Percentiles rank a stretch among this genome's conserved stretches.
phyloP scores from a whole-genome alignment of 169 alveolate genomes.

The Eimeria acervulina region DNA sequence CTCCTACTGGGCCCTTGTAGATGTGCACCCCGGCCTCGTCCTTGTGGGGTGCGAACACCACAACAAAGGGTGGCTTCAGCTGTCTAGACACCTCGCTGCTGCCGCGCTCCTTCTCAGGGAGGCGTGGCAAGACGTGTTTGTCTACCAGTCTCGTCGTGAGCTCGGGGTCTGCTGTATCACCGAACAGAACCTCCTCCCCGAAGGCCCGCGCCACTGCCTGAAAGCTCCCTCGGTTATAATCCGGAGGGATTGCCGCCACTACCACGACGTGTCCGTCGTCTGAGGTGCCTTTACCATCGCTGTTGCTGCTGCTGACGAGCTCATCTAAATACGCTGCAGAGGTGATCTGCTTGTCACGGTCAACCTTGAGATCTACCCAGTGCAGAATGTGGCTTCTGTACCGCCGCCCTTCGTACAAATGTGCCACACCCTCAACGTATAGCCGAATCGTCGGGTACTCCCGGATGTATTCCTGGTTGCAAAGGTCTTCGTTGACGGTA shows the following conservation, averaged over 20 bases:
- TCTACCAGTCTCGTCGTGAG: conserved; percentile 28
- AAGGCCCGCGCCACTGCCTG: conserved; percentile 77
- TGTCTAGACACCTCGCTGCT: conserved; percentile 13
- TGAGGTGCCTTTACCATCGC: background rate
- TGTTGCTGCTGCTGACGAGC: conserved; percentile 43
- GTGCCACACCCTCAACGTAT: conserved; percentile 79
- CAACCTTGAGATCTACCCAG: conserved; percentile 89
- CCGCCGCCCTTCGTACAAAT: conserved; percentile 92
- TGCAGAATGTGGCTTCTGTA: conserved; percentile 90
- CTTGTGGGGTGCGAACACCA: conserved; percentile 54
- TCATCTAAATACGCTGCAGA: conserved; percentile 64
- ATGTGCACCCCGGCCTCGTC: conserved; percentile 69
- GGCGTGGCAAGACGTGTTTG: conserved; percentile 59
- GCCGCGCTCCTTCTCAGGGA: conserved; percentile 9
- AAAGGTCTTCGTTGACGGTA: conserved; percentile 76
- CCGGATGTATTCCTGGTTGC: conserved; percentile 71
- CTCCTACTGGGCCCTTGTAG: conserved; percentile 67
- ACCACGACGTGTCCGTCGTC: conserved; percentile 76
- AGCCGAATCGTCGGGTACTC: conserved; percentile 84
- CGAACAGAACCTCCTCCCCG: conserved; percentile 81
- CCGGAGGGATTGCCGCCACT: conserved; percentile 62
- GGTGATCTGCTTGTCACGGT: conserved; percentile 72
- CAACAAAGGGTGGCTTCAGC: conserved; percentile 72
- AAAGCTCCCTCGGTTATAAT: conserved; percentile 47
- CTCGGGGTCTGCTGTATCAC: conserved; percentile 59